Conservation (phyloP, 257 asterid species). For the Penstemon eatonii region DNA sequence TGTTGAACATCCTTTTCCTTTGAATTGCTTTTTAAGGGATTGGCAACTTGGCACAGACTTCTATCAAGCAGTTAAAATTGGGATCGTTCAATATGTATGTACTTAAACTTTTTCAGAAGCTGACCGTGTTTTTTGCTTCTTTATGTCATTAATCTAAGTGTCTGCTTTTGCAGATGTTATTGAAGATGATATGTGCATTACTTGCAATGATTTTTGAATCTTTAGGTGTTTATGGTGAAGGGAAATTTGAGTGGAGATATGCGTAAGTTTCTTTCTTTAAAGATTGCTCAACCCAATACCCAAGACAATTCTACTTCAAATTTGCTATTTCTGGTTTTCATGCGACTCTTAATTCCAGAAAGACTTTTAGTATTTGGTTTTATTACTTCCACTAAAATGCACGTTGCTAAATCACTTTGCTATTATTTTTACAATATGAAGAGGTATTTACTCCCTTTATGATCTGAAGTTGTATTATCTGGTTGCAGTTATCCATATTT, state of each 20-base stretch:
- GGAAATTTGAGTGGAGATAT: slow-evolving; percentile 90
- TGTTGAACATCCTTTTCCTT: slow-evolving; percentile 94
- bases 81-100: slow-evolving; percentile 95
- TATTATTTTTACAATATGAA: neutral
- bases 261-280: slow-evolving; percentile 60
- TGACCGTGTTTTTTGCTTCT: slow-evolving; percentile 13
- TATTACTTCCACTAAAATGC: neutral
- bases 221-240: slow-evolving; percentile 90
- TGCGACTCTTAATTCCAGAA: neutral
- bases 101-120: slow-evolving; percentile 25
- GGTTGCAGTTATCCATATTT: slow-evolving; percentile 93
- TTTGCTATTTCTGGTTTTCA: neutral
- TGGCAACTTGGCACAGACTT: slow-evolving; percentile 92
- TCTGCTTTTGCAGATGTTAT: slow-evolving; percentile 68
- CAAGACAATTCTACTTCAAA: neutral
- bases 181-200: slow-evolving; percentile 91
- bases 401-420: slow-evolving; percentile 12
- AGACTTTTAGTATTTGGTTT: neutral
- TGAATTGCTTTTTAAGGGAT: slow-evolving; percentile 63
- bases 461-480: slow-evolving; percentile 27
- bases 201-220: slow-evolving; percentile 76
- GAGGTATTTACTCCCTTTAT: neutral
- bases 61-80: slow-evolving; percentile 92
- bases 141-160: slow-evolving; percentile 11
- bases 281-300: neutral